Evolutionary conservation across 257 asterid genomes (phyloP), one percentile per base, ranked within the genome.

Genomic region (Fraxinus americana): DNA sequence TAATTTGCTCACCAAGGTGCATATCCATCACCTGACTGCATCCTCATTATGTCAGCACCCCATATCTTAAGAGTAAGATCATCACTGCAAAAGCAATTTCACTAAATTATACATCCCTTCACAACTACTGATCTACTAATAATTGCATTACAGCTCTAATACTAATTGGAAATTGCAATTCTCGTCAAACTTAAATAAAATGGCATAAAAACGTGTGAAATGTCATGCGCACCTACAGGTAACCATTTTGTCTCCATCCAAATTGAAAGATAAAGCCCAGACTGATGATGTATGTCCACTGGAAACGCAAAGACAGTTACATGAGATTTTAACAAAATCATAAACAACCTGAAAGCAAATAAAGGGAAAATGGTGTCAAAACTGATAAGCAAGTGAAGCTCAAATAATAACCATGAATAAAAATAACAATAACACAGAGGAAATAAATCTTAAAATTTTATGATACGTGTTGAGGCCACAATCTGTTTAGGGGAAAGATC

Each of bases 261-360:
- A 77, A 85, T 90, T 87, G 80, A 89, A 90, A 79, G 97, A 86
- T 71, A 95, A 79, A 66, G 96, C 95, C 98, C 98, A 95, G 70
- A 91, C 96, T 6, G 98, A 91, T 82, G 98, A 85, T 70, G 88
- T 86, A 79, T 94, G 98, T 13, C 98, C 98, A 72, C 98, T 94
- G 84, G 71, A 70, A 80, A 75, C 71, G 59, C 54, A 74, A 73
- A 50, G 21, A 50, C 23, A 30, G 34, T 65, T 50, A 75, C 19
- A 25, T 73, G 25, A 82, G 82, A 67, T 68, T 67, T 45, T 21
- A 48, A 50, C n/a, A 77, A 32, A 61, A 79, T 61, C 71, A 66
- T 23, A 78, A 76, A 36, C 73, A 65, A 38, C 38, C 14, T 10
- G 17, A 43, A 43, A 43, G 50, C 50, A 41, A 41, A 41, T 41